Evolutionary conservation across 2,329 filamentous ascomycete species (phyloP), one percentile per base, ranked within the genome.

Genomic region (Aureobasidium uvarum): DNA sequence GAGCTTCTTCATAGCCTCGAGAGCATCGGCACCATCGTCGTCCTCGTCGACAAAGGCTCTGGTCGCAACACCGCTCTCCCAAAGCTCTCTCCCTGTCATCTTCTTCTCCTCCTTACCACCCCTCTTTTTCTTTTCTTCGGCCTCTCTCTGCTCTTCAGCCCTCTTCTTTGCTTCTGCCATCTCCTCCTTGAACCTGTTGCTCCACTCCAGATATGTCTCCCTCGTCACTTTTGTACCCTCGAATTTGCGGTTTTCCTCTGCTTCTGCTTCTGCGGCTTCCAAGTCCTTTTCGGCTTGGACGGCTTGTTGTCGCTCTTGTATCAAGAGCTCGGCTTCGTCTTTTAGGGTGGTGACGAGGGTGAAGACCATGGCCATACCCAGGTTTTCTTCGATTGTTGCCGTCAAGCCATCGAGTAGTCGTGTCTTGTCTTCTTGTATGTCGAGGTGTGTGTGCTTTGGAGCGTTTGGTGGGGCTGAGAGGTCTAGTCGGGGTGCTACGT

Each of bases 331-430:
- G n/a, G 93, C 94, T 60, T 85, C 84, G 66, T 99, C 95, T 75
- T 97, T 98, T 67, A 99, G 80, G 0, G 89, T 86, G 16, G 90
- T 91, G 63, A 96, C 89, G 28, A 99, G 81, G 0, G 94, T 92
- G 78, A 98, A 99, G 1, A 99, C 81, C 95, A 99, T 99, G 64
- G 92, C 91, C 89, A 98, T 98, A 68, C 95, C 95, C 67, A 98
- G 79, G 71, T 93, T 98, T 77, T 99, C 95, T 75, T 95, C 88
- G 41, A 97, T 89, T 0, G 89, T 90, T 18, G 89, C 86, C 45
- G 86, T 77, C 14, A 98, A 81, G 1, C 85, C 84, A 59, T 87
- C 82, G 18, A 98, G 84, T 16, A 99, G 85, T 62, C 79, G 78
- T 20, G 86, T 82, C 74, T 91, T 92, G 81, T 99, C 95, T 56